Base-by-base conservation (phyloP, 352 stramenopile genomes). In the Aphanomyces stellatus region DNA sequence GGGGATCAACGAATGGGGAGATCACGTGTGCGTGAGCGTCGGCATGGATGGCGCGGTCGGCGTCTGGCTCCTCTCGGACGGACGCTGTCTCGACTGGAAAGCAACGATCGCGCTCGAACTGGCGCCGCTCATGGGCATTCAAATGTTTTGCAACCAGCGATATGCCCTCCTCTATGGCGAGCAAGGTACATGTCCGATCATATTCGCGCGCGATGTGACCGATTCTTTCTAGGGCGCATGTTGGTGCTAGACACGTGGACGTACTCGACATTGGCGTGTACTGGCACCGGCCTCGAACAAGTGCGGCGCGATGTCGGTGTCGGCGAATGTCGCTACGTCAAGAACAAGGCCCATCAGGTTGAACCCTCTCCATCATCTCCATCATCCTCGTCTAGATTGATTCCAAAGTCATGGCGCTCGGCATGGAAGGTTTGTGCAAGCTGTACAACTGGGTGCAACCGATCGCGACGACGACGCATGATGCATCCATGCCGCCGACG, bases 361-460 rank as follows among this genome's bases (percentile, higher is more conserved):
- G n/a, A n/a, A n/a, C n/a, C n/a, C n/a, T n/a, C n/a, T n/a, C n/a
- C n/a, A n/a, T n/a, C n/a, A n/a, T n/a, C n/a, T n/a, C n/a, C 4
- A 49, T 49, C 35, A 25, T 51, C 7, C 41, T 63, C 7, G 28
- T 31, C 7, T 66, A 66, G 59, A 53, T 43, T 61, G 59, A 66
- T 37, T 31, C 59, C 10, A 22, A 57, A n/a, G 77, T 94, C 22
- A 71, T 94, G 24, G 91, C 82, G 2, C 70, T 94, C 0, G 85
- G 85, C 17, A 77, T 80, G 1, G 79, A 94, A 72, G 85, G 85
- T 30, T 70, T 94, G 1, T 69, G 88, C 2, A 92, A 90, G 65
- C 91, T 82, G 34, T 94, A 90, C 59, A 53, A 91, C 30, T 94
- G 85, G 83, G 79, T 79, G 7, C 84, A 92, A 46, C 85, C 85